A percentile compares a stretch with the other conserved stretches of the same genome.
These are phyloP conservation scores for Rutstroemia sp. DNA, from an alignment of 2,329 filamentous ascomycete species.

Conservation along the genomic window DNA sequence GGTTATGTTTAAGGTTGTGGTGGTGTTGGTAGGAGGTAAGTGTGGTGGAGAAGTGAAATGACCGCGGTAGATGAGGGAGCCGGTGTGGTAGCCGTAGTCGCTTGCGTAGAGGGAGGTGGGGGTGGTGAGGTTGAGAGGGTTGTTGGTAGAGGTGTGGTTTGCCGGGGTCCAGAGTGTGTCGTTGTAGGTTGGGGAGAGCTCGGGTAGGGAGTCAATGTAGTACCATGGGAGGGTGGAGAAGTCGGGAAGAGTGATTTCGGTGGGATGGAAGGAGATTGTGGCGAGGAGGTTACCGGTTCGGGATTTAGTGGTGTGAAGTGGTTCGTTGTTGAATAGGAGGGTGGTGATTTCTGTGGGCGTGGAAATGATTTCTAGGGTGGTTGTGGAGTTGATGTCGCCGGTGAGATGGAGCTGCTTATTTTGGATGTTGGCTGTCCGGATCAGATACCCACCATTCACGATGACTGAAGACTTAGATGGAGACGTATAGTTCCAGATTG, in stretches of 20 bases:
- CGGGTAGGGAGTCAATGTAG: slow-evolving; percentile 63
- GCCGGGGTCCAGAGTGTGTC: slow-evolving; percentile 61
- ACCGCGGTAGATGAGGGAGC: slow-evolving; percentile 62
- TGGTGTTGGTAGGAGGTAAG: slow-evolving; percentile 40
- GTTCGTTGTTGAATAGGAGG: slow-evolving; percentile 54
- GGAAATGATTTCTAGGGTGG: slow-evolving; percentile 60
- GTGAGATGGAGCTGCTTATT: slow-evolving; percentile 52
- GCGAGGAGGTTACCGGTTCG: slow-evolving; percentile 43
- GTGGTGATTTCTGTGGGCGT: slow-evolving; percentile 44
- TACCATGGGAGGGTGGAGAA: slow-evolving; percentile 58
- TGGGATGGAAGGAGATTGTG: slow-evolving; percentile 42
- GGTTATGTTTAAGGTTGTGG: slow-evolving; percentile 47
- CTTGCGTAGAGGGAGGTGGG: slow-evolving; percentile 54
- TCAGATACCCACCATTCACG: slow-evolving; percentile 55
- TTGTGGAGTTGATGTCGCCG: slow-evolving; percentile 67
- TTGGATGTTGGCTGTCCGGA: slow-evolving; percentile 51
- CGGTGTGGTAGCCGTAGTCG: slow-evolving; percentile 71
- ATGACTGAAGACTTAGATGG: slow-evolving; percentile 39
- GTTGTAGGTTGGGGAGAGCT: slow-evolving; percentile 56
- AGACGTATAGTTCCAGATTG: slow-evolving; percentile 6
- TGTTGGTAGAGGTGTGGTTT: slow-evolving; percentile 42
- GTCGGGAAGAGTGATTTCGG: slow-evolving; percentile 47
- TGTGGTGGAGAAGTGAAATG: slow-evolving; percentile 44
- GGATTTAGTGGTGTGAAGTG: slow-evolving; percentile 32
- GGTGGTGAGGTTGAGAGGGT: slow-evolving; percentile 43